phyloP scores from a whole-genome alignment of 75 land plant genomes.

The Selaginella moellendorffii region DNA sequence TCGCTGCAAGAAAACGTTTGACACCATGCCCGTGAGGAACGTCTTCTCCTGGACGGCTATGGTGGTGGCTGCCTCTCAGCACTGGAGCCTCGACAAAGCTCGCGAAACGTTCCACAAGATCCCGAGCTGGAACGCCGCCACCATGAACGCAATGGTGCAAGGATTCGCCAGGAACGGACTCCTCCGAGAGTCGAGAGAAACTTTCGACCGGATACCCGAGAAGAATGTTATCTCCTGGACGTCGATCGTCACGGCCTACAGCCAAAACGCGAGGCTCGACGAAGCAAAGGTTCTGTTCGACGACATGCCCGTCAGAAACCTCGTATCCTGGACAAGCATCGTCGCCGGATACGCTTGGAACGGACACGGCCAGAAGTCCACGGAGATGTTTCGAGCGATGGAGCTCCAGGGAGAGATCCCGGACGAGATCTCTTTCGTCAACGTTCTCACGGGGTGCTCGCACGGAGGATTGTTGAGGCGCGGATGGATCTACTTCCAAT shows the following conservation, averaged over 20 bases:
- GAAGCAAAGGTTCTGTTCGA: slow-evolving; percentile 30
- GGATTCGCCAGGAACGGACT: slow-evolving; percentile 46
- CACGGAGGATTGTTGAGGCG: slow-evolving; percentile 20
- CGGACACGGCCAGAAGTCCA: slow-evolving; percentile 24
- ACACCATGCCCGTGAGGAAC: background rate
- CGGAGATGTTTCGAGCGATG: slow-evolving; percentile 25
- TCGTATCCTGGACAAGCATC: slow-evolving; percentile 40
- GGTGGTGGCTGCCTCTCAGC: background rate
- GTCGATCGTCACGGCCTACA: too few species aligned
- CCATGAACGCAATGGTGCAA: slow-evolving; percentile 13
- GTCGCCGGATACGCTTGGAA: slow-evolving; percentile 28
- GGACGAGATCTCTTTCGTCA: slow-evolving; percentile 30
- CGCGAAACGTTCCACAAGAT: slow-evolving; percentile 26
- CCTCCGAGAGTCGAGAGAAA: slow-evolving; percentile 26
- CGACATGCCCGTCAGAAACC: slow-evolving; percentile 16
- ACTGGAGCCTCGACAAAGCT: slow-evolving; percentile 11
- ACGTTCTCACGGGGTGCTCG: slow-evolving; percentile 35
- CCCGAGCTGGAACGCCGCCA: slow-evolving; percentile 21
- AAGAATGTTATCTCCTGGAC: slow-evolving; percentile 33
- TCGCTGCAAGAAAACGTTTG: background rate
- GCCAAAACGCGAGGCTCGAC: slow-evolving; percentile 15
- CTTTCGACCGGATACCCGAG: slow-evolving; percentile 30
- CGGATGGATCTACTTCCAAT: too few species aligned
- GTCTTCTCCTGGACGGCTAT: background rate
- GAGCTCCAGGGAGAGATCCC: slow-evolving; percentile 17